Base-by-base conservation (phyloP, 352 stramenopile genomes). In the Phytophthora nicotianae region DNA sequence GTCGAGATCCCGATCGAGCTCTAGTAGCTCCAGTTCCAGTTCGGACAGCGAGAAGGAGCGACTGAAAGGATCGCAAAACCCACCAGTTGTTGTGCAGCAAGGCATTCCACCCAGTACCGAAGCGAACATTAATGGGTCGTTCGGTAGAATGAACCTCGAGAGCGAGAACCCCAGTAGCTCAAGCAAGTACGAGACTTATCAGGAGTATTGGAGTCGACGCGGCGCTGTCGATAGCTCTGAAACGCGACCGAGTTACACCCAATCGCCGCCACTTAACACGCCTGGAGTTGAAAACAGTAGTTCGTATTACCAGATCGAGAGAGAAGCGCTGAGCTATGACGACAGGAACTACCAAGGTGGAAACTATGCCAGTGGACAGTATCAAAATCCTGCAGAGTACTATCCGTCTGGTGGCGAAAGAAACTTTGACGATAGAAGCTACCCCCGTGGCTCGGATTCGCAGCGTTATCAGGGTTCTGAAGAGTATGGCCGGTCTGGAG, bases 181-280 rank as follows among this genome's bases (percentile, higher is more conserved):
- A 0, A 20, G 41, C 41, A 62, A 52, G 32, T 65, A 60, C 16
- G 62, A 70, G 29, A 70, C 9, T n/a, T 65, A 70, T 19, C 45
- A 70, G 41, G 62, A 70, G 48, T 70, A 70, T 41, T 70, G 62
- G 62, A 51, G 33, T 29, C 54, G 41, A 59, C 47, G 45, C 17
- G 33, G 10, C 17, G 29, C 29, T 35, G 29, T 35, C 8, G 29
- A 35, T 35, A 35, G 49, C 14, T 26, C 27, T 27, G 13, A 38
- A 20, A 37, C n/a, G 13, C 50, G 40, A 10, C 23, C 21, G 13
- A 14, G 17, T 20, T 52, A 52, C 47, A 43, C 47, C n/a, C 11
- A 29, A 42, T 10, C 40, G 5, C 3, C 47, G 20, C 4, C 48
- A 46, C 14, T 14, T n/a, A 49, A 58, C 10, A 8, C 35, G 20